These are phyloP conservation scores for Fusarium tupiense DNA, from an alignment of 2,329 filamentous ascomycete genomes.

Conservation along the genomic window DNA sequence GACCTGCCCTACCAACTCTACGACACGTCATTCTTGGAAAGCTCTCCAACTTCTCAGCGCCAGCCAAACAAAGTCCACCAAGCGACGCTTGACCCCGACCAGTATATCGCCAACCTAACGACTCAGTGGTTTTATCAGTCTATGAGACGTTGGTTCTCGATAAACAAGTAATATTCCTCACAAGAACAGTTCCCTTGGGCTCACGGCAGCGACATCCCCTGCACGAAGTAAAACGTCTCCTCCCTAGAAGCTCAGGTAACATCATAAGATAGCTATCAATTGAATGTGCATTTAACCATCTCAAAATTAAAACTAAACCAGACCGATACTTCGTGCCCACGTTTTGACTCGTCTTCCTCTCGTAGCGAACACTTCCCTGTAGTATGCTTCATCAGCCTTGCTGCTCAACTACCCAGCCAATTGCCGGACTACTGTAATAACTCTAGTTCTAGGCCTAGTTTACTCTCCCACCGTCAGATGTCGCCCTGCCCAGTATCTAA, in stretches of 20 bases:
- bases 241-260: not conserved
- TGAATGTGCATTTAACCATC: not conserved
- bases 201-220: accelerated
- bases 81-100: accelerated
- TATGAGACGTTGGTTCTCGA: not conserved
- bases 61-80: not conserved
- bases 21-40: accelerated
- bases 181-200: not conserved
- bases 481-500: accelerated
- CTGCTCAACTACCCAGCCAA: too few species aligned
- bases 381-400: too few species aligned
- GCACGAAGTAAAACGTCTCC: not conserved
- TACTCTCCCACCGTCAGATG: too few species aligned
- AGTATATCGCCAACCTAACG: not conserved
- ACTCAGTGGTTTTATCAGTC: not conserved
- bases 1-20: not conserved
- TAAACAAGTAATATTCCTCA: accelerated
- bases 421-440: too few species aligned
- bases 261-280: not conserved
- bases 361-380: not conserved
- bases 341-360: not conserved
- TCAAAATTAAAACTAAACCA: accelerated
- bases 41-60: not conserved
- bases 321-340: not conserved
- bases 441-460: accelerated